Base-by-base conservation (phyloP, 192 early-diverging fungal species). In the Entrophospora sp. region DNA sequence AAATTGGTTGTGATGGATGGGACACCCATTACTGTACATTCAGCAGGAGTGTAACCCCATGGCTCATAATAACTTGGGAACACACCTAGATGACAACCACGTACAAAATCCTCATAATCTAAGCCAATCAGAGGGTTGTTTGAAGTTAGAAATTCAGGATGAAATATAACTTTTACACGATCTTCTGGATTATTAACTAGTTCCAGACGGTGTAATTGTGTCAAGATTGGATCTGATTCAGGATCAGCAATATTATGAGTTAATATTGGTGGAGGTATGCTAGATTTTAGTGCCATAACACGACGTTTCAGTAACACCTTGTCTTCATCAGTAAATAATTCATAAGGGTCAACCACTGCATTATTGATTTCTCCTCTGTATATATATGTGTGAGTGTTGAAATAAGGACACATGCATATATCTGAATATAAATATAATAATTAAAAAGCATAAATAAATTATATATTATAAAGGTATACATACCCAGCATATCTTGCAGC, bases 61-160 rank as follows among this genome's bases (percentile, higher is more conserved):
- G 96, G 94, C 75, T 98, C 94, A 76, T 98, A 96, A 77, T 94
- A 98, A 52, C 85, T 89, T 7, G 94, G 91, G 80, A 98, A 98
- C 2, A 98, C 96, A 71, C 96, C 96, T 73, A 96, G 76, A 64
- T 96, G 94, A 64, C 91, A 93, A 46, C 94, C 96, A 68, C 96
- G 88, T 58, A 98, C 91, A 78, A 98, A 98, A 65, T 98, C 96
- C 70, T 98, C 96, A 72, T 98, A 98, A 71, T 98, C 96, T 44
- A 98, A 77, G 14, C 89, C 87, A 31, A 96, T 77, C 9, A 98
- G 75, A 1, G 96, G 96, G 79, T 92, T 95, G 82, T 94, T 96
- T 24, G 92, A 81, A 77, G 88, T 95, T 46, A 98, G 78, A 77
- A 95, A 98, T 74, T 98, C 94, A n/a, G 96, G 96, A 64, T 98